phyloP scores from a whole-genome alignment of 2,329 filamentous ascomycete genomes.

The Aspergillus novofumigatus region DNA sequence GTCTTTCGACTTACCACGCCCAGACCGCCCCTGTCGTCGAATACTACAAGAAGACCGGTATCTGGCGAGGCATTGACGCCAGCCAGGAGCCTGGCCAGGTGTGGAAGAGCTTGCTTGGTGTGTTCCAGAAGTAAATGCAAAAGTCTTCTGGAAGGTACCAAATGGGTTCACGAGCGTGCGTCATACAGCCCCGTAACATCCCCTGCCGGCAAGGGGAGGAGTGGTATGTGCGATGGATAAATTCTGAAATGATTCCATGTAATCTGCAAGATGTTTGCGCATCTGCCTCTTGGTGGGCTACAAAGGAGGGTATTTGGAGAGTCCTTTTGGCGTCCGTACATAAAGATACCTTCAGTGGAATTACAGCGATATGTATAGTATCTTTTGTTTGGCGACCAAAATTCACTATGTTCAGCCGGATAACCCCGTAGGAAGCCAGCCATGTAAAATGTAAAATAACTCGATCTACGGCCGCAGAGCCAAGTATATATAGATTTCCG shows the following conservation, averaged over 20 bases:
- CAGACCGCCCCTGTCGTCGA: constrained; percentile 90
- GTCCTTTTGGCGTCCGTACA: constrained; percentile 14
- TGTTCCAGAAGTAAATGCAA: constrained; percentile 63
- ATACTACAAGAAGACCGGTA: constrained; percentile 96
- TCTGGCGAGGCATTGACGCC: constrained; percentile 94
- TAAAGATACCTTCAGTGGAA: constrained; percentile 12
- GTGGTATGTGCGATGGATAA: not conserved
- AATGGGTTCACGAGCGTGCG: not conserved
- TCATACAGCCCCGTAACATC: not conserved
- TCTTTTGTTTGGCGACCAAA: constrained; percentile 12
- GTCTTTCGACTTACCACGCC: constrained; percentile 84
- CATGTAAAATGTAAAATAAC: not conserved
- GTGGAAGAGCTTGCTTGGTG: constrained; percentile 84
- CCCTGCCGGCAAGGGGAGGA: not conserved
- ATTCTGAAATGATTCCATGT: not conserved
- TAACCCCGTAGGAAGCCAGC: not conserved
- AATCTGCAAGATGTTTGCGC: not conserved
- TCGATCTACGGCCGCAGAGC: not conserved
- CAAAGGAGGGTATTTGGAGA: constrained; percentile 5
- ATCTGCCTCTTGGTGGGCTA: constrained; percentile 1
- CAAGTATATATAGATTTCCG: not conserved
- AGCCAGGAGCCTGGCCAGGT: constrained; percentile 94
- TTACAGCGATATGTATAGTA: constrained; percentile 32
- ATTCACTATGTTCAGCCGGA: not conserved
- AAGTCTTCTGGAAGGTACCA: not conserved